Evolutionary conservation across 768 basidiomycete genomes (phyloP).

Genomic region (Mycena epipterygia): DNA sequence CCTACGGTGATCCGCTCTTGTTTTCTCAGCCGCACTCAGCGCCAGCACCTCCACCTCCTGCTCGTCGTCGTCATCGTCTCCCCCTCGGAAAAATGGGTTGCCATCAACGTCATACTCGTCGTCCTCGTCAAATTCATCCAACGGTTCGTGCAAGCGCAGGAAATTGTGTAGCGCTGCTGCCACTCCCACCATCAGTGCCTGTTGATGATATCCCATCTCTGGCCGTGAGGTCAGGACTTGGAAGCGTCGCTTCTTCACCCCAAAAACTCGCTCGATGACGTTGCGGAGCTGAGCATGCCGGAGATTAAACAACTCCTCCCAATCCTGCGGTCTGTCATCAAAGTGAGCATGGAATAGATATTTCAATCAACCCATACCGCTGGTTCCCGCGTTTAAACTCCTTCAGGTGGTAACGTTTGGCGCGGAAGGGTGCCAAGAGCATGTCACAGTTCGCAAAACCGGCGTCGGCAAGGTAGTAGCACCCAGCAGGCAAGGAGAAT

Average conservation of each 20-base stretch:
- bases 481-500: conserved; percentile 35
- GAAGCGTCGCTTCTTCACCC: conserved; percentile 22
- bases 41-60: too few species aligned
- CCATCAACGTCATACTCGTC: conserved; percentile 28
- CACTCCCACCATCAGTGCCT: conserved; percentile 36
- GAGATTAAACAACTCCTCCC: conserved; percentile 21
- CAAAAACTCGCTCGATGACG: conserved; percentile 20
- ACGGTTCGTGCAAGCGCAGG: conserved; percentile 36
- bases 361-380: not conserved
- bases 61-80: not conserved
- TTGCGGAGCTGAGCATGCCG: conserved; percentile 26
- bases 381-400: conserved; percentile 36
- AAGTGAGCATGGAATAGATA: not conserved
- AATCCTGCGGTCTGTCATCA: not conserved
- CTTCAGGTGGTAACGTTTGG: conserved; percentile 39
- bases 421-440: conserved; percentile 40
- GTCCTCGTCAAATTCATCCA: conserved; percentile 11
- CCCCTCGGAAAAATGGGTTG: not conserved
- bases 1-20: not conserved
- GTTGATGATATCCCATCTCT: conserved; percentile 31
- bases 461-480: conserved; percentile 42
- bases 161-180: conserved; percentile 40
- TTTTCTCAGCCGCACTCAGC: too few species aligned
- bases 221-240: conserved; percentile 16
- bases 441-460: conserved; percentile 39